A percentile compares a stretch with the other conserved stretches of the same genome.
These are phyloP conservation scores for Zopfochytrium polystomum DNA, from an alignment of 371 early-diverging fungal genomes.

Conservation along the genomic window DNA sequence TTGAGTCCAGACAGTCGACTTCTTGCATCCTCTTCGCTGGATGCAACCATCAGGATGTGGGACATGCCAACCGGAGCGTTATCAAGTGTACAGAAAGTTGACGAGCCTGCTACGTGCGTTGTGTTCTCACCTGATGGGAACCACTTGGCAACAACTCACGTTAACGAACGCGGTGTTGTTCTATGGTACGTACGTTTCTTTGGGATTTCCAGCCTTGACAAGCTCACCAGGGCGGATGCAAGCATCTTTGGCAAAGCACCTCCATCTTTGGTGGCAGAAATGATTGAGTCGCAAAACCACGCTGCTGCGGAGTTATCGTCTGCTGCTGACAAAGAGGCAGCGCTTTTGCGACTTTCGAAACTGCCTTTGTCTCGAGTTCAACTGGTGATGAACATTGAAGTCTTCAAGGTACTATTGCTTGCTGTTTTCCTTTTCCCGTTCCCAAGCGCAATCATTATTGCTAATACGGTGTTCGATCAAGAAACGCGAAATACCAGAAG, in stretches of 20 bases:
- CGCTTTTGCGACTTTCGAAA: constrained; percentile 79
- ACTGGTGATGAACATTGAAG: constrained; percentile 79
- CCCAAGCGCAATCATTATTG: background rate
- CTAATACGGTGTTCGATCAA: no score
- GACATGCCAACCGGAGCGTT: constrained; percentile 88
- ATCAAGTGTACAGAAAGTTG: constrained; percentile 78
- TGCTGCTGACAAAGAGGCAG: constrained; percentile 59
- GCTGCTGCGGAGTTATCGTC: background rate
- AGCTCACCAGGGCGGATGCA: constrained; percentile 10
- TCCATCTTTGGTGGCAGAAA: background rate
- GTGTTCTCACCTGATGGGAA: constrained; percentile 88
- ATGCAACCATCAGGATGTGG: constrained; percentile 89
- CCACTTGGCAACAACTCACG: constrained; percentile 87
- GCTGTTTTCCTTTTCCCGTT: background rate
- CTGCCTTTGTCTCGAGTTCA: constrained; percentile 87
- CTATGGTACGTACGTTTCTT: constrained; percentile 73
- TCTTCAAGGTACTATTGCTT: constrained; percentile 67
- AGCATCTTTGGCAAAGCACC: constrained; percentile 8
- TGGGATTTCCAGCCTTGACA: constrained; percentile 35
- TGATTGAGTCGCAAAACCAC: constrained; percentile 15
- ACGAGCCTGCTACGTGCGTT: constrained; percentile 78
- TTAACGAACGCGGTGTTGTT: constrained; percentile 84
- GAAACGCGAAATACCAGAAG: constrained; percentile 89
- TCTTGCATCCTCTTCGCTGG: constrained; percentile 80
- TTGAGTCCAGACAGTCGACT: constrained; percentile 91